Conservation (phyloP, 1,139 yeast species). For the Nakaseomyces sp. region DNA sequence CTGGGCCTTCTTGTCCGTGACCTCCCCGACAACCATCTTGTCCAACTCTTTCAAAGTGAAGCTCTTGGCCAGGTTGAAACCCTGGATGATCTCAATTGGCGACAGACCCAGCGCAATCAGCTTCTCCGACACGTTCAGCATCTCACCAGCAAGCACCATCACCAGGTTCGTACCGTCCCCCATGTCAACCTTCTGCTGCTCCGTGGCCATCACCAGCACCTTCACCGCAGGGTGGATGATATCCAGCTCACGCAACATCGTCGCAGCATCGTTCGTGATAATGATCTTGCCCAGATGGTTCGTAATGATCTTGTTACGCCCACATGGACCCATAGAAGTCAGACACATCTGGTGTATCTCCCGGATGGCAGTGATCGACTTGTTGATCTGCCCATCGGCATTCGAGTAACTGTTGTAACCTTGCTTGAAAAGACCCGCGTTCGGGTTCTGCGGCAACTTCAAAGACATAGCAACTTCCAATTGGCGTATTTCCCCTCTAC, state of each 20-base stretch:
- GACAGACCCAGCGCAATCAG: conserved; percentile 76
- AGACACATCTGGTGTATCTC: conserved; percentile 87
- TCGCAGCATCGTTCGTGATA: conserved; percentile 93
- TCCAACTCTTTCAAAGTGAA: conserved; percentile 65
- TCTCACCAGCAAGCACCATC: conserved; percentile 80
- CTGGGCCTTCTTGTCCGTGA: conserved; percentile 48
- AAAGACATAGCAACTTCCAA: conserved; percentile 48
- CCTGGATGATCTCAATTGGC: conserved; percentile 84
- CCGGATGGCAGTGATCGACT: conserved; percentile 89
- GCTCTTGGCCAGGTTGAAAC: conserved; percentile 74
- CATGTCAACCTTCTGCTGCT: conserved; percentile 90
- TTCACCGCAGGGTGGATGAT: conserved; percentile 97
- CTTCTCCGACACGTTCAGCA: conserved; percentile 75
- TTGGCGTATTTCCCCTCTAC: neutral
- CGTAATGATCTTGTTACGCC: conserved; percentile 90
- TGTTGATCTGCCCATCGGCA: conserved; percentile 88
- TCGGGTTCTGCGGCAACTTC: conserved; percentile 87
- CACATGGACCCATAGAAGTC: conserved; percentile 96
- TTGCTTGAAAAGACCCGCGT: conserved; percentile 86
- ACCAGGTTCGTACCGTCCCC: conserved; percentile 73
- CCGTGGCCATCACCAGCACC: conserved; percentile 89
- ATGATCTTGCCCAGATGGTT: conserved; percentile 76
- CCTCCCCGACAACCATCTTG: conserved; percentile 51
- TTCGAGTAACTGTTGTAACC: conserved; percentile 86
- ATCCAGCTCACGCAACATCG: conserved; percentile 86